Percentiles rank a stretch among this genome's conserved stretches.
Conservation (phyloP, 75 land plant species). For the Picea sitchensis region DNA sequence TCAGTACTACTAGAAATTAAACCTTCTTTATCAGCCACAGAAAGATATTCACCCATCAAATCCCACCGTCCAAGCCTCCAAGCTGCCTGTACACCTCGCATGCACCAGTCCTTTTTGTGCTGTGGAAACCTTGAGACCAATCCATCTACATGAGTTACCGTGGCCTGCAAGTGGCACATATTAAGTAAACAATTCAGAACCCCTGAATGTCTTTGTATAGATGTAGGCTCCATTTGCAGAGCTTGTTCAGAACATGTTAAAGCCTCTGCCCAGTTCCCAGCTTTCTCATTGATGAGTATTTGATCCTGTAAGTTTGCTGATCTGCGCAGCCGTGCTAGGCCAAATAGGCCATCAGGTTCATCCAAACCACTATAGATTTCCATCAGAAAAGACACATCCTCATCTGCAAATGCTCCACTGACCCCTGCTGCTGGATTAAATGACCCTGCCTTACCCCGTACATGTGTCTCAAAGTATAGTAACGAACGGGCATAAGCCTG, state of each 20-base stretch:
- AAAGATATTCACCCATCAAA: slow-evolving; percentile 85
- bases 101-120: slow-evolving; percentile 88
- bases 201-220: slow-evolving; percentile 80
- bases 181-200: slow-evolving; percentile 95
- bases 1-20: slow-evolving; percentile 48
- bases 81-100: slow-evolving; percentile 95
- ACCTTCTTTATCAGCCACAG: slow-evolving; percentile 67
- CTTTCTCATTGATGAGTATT: slow-evolving; percentile 83
- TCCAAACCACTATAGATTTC: slow-evolving; percentile 92
- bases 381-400: slow-evolving; percentile 85
- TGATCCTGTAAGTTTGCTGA: slow-evolving; percentile 80
- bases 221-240: slow-evolving; percentile 86
- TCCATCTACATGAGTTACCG: slow-evolving; percentile 97
- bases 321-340: slow-evolving; percentile 72
- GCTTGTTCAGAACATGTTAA: slow-evolving; percentile 95
- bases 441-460: slow-evolving; percentile 83
- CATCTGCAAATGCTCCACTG: slow-evolving; percentile 81
- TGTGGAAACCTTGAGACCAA: slow-evolving; percentile 76
- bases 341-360: slow-evolving; percentile 97
- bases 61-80: slow-evolving; percentile 99
- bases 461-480: slow-evolving; percentile 90
- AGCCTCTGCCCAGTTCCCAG: slow-evolving; percentile 99
- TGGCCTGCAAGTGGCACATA: slow-evolving; percentile 96
- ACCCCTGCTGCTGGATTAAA: slow-evolving; percentile 92
- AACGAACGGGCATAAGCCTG: slow-evolving; percentile 96